Evolutionary conservation across 192 early-diverging fungal species (phyloP), one percentile per base, ranked within the genome.

Genomic region (Podochytrium sp.): DNA sequence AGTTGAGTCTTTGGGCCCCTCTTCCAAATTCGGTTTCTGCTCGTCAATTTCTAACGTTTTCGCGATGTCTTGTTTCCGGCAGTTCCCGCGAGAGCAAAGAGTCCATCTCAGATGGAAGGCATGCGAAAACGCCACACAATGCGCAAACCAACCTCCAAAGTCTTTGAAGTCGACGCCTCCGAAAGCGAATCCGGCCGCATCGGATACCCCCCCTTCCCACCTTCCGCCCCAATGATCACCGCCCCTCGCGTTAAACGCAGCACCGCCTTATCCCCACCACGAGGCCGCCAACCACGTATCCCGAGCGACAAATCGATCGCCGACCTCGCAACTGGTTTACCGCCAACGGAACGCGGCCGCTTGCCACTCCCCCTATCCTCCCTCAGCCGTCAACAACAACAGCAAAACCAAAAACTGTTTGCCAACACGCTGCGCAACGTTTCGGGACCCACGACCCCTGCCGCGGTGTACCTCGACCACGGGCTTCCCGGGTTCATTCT

Each of bases 141-240:
- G 3, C 29, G 23, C 6, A 41, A 50, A 50, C 7, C 40, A 20
- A 10, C 29, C 43, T 47, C 20, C 43, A 55, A 55, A 6, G 41
- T 43, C 2, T 20, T 69, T 25, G 66, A 69, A 35, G 66, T 69
- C 32, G 66, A 69, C 37, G 66, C 30, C 5, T 34, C 27, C n/a
- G 66, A 69, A 41, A 69, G 66, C 34, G 66, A 69, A 27, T 20
- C 37, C 25, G 55, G 50, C 37, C 30, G 50, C 4, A 50, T 66
- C 34, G 49, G 49, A 34, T 56, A 69, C 35, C 47, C 42, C 14
- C 42, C 33, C n/a, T 23, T 29, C n/a, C 47, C 43, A 47, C 12
- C 43, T 47, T 20, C 43, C 43, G 10, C n/a, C 43, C 43, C n/a
- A 16, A 10, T 16, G 43, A 10, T 47, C 43, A 47, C 12, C 43